Evolutionary conservation across 805 yeast genomes (phyloP), one percentile per base, ranked within the genome.

Genomic region (Saccharomycopsis amapae): DNA sequence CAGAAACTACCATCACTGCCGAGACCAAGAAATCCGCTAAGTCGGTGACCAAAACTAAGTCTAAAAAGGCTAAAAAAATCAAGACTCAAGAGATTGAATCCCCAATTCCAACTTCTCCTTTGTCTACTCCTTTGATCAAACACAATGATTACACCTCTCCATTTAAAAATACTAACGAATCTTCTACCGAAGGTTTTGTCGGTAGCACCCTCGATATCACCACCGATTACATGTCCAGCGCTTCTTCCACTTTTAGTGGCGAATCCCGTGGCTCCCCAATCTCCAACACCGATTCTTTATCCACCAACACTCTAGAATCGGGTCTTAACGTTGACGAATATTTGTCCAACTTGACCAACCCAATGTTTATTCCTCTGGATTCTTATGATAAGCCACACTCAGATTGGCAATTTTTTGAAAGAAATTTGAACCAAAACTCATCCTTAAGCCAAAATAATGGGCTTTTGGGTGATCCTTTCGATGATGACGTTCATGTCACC

Each of bases 251-350:
- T 6, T 33, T 37, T 30, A 34, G 28, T 19, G 46, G 24, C 15
- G 49, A 46, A 26, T 41, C 50, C 10, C 23, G 49, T 13, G 22
- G 26, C 4, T 37, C 45, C n/a, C 46, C 44, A 5, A 22, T 37
- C 24, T 26, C 40, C 25, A 38, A 26, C 22, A 18, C 33, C 19
- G 36, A 17, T 24, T 26, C 42, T 38, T 30, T 34, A 7, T 35
- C 42, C 4, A 43, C 30, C 5, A 35, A 18, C 23, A 38, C 26
- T 12, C 18, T 23, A 15, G 39, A 35, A 10, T 22, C 18, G 23
- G 33, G 24, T 26, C 24, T 44, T 22, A 35, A 42, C 26, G 53
- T 50, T 25, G 53, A 50, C 37, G 53, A 50, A 38, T 50, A 50
- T 32, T 44, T 50, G 18, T 46, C 50, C 9, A 50, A 48, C 28